phyloP scores from a whole-genome alignment of 129 eudicot genomes.

The Heracleum sosnowskyi region DNA sequence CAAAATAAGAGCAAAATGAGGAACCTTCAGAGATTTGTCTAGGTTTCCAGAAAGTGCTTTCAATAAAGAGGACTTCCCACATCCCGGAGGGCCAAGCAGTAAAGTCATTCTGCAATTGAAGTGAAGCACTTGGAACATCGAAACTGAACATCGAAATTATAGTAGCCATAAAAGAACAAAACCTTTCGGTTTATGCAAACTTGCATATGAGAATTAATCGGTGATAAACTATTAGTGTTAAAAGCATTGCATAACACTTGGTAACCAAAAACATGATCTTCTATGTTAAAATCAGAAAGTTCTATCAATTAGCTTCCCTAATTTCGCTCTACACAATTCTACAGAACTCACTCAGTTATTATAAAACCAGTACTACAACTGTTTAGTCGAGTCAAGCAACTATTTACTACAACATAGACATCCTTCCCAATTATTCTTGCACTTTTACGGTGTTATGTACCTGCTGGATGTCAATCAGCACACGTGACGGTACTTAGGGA shows the following conservation, averaged over 20 bases:
- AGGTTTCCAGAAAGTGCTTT: constrained; percentile 81
- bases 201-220: not conserved
- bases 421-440: not conserved
- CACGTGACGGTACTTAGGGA: not conserved
- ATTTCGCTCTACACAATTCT: not conserved
- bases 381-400: not conserved
- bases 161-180: not conserved
- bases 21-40: constrained; percentile 56
- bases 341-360: not conserved
- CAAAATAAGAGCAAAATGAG: not conserved
- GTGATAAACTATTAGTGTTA: not conserved
- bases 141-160: not conserved
- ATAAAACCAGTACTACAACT: not conserved
- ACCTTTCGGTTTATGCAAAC: not conserved
- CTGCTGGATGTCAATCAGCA: not conserved
- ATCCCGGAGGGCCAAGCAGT: constrained; percentile 89
- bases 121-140: not conserved
- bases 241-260: not conserved
- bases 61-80: constrained; percentile 71
- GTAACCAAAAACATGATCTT: not conserved
- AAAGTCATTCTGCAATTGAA: constrained; percentile 62
- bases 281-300: not conserved
- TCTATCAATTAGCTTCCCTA: not conserved
- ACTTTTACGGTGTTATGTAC: not conserved
- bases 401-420: not conserved